phyloP scores from a whole-genome alignment of 306 rosid genomes.

The Medicago arabica region DNA sequence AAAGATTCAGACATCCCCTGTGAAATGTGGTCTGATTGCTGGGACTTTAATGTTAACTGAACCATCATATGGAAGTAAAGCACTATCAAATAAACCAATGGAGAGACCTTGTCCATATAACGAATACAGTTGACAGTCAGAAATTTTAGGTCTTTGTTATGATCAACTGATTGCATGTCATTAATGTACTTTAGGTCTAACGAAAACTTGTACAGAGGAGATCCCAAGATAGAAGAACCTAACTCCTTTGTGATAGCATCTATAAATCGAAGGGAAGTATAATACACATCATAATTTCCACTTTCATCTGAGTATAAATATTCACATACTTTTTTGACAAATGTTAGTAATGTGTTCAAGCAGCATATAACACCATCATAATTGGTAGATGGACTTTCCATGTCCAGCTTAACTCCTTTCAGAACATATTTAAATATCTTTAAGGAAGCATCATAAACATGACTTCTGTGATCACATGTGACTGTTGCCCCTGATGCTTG shows the following conservation, averaged over 20 bases:
- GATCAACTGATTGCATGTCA: conserved; percentile 47
- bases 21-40: conserved; percentile 41
- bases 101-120: conserved; percentile 85
- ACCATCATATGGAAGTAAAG: conserved; percentile 63
- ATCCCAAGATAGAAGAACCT: conserved; percentile 69
- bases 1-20: conserved; percentile 57
- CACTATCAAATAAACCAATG: conserved; percentile 65
- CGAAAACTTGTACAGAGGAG: conserved; percentile 76
- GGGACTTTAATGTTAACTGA: conserved; percentile 47
- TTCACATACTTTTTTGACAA: conserved; percentile 58
- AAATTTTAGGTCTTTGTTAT: conserved; percentile 48
- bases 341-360: conserved; percentile 59
- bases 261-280: conserved; percentile 52
- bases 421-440: conserved; percentile 66
- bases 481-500: conserved; percentile 60
- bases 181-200: conserved; percentile 64
- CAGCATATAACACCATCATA: conserved; percentile 64
- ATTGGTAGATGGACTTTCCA: conserved; percentile 57
- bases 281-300: conserved; percentile 52
- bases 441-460: conserved; percentile 56
- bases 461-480: conserved; percentile 53
- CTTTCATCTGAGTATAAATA: conserved; percentile 49
- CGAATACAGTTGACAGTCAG: conserved; percentile 44
- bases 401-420: conserved; percentile 70
- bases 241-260: conserved; percentile 66